phyloP scores from a whole-genome alignment of 140 eudicot genomes.

The Bidens hawaiensis region DNA sequence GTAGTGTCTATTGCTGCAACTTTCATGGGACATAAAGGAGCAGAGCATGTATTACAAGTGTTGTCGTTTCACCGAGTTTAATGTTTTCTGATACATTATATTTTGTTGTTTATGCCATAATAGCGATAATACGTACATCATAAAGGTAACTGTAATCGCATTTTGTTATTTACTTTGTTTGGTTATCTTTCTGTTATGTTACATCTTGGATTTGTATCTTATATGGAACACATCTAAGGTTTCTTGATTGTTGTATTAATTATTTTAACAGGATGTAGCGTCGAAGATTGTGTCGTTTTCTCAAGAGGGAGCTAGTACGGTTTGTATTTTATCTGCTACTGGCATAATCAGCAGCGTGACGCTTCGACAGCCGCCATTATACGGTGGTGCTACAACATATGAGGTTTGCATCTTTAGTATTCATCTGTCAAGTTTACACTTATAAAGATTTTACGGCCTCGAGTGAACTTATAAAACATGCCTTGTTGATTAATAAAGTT shows the following conservation, averaged over 20 bases:
- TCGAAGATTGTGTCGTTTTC: slow-evolving; percentile 71
- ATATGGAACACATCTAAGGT: background rate
- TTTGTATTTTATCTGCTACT: slow-evolving; percentile 86
- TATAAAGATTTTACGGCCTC: too few species aligned
- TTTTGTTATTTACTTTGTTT: background rate
- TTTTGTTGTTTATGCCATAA: background rate
- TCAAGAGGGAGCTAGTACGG: slow-evolving; percentile 86
- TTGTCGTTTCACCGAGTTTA: background rate
- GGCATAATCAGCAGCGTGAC: slow-evolving; percentile 77
- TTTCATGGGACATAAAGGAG: background rate
- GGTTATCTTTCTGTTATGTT: background rate
- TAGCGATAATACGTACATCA: background rate
- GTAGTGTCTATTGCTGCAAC: background rate
- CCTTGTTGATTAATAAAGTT: too few species aligned
- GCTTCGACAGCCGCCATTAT: slow-evolving; percentile 70
- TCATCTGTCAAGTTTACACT: background rate
- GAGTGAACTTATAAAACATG: too few species aligned
- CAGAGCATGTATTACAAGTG: background rate
- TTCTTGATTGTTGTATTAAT: background rate
- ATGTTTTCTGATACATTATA: too few species aligned
- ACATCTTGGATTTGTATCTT: background rate
- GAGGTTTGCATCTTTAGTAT: slow-evolving; percentile 51
- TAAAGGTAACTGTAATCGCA: background rate
- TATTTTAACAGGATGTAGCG: slow-evolving; percentile 61
- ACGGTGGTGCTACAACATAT: slow-evolving; percentile 64